Evolutionary conservation across 306 rosid species (phyloP).

Genomic region (Abrus pulchellus): DNA sequence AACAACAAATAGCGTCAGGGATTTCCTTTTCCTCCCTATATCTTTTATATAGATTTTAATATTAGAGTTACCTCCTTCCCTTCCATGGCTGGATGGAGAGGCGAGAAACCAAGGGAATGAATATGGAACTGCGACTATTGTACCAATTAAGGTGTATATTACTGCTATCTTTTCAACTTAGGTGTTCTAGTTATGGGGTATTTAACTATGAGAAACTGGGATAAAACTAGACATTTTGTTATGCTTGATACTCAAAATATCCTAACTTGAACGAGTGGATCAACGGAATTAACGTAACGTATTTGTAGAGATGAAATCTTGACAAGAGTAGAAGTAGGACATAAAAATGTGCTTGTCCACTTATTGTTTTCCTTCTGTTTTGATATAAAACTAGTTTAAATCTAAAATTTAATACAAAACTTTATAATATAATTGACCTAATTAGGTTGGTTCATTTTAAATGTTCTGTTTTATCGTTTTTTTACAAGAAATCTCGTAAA

Average conservation of each 20-base stretch:
- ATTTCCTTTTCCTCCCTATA: neutral
- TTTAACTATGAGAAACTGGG: constrained; percentile 25
- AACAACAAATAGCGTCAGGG: neutral
- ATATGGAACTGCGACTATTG: neutral
- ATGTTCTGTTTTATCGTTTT: too few relatives aligned
- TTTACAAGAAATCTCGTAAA: too few relatives aligned
- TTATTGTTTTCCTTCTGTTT: constrained; percentile 1
- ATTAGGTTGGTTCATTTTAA: too few relatives aligned
- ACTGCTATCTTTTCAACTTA: constrained; percentile 30
- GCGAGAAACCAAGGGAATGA: constrained; percentile 26
- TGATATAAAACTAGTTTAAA: too few relatives aligned
- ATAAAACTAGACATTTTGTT: constrained; percentile 25
- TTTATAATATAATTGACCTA: too few relatives aligned
- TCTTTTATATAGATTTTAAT: neutral
- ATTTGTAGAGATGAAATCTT: constrained; percentile 42
- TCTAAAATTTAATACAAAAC: too few relatives aligned
- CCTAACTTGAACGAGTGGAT: constrained; percentile 5
- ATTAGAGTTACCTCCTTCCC: constrained; percentile 45
- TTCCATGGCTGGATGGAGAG: constrained; percentile 58
- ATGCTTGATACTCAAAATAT: constrained; percentile 20
- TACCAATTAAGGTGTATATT: constrained; percentile 25
- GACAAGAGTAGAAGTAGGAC: constrained; percentile 44
- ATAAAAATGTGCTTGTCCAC: constrained; percentile 52
- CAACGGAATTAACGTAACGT: constrained; percentile 11
- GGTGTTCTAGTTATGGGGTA: constrained; percentile 32